Evolutionary conservation across 768 basidiomycete species (phyloP), one percentile per base, ranked within the genome.

Genomic region (Paxillus rubicundulus): DNA sequence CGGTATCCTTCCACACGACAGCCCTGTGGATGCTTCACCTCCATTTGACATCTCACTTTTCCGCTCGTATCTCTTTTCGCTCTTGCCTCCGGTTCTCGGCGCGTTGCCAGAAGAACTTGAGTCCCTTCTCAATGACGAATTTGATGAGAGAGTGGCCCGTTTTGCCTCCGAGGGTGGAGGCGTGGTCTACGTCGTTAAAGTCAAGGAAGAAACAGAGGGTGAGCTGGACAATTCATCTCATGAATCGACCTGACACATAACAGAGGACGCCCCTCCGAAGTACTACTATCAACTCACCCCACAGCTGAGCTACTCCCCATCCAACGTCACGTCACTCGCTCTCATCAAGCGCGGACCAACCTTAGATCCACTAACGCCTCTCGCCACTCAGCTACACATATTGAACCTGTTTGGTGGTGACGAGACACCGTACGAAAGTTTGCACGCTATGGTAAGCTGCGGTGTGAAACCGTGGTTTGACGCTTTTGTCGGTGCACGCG

Each of bases 391-490:
- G 66, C 78, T 98, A 10, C 93, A 97, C 59, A 86, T 98, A 52
- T 76, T 98, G 42, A 98, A 95, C 62, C 79, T 98, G 14, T 98
- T 91, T 60, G 89, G 87, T 20, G 86, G 87, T 13, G 89, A 90
- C 41, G 86, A 89, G 54, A 91, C 89, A 1, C 94, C 96, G 0
- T 99, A 98, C 64, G 96, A 98, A 70, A 90, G 92, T 64, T 71
- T 99, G 27, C 96, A 98, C 66, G 92, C 93, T 9, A 82, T 99
- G 18, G 92, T 99, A 16, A 97, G 95, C 64, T 86, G 82, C 50
- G 97, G 91, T 59, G 94, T 99, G 24, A 96, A 98, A 61, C 95
- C 95, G 0, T 98, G 92, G 87, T 98, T 99, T 62, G 95, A 98
- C 69, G 93, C 96, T 14, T 98, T 96, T 63, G 94, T 98, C 24